Evolutionary conservation across 495 filamentous ascomycete genomes (phyloP), one percentile per base, ranked within the genome.

Genomic region (Penicillium antarcticum): DNA sequence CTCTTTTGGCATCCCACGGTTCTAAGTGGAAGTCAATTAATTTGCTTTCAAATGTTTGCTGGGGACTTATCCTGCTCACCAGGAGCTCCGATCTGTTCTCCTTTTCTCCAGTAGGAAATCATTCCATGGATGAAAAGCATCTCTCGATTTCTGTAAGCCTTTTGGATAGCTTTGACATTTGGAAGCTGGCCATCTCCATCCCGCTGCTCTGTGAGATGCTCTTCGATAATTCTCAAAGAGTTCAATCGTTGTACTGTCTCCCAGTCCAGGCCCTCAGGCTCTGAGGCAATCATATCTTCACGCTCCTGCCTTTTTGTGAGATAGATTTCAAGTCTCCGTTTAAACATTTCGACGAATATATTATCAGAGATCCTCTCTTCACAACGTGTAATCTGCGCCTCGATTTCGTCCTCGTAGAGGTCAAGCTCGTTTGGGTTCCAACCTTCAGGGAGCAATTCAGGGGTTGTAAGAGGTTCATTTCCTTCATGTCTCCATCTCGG

Each of bases 31-130:
- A n/a, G n/a, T n/a, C n/a, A n/a, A n/a, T n/a, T n/a, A n/a, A n/a
- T n/a, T n/a, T n/a, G n/a, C n/a, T n/a, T n/a, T n/a, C n/a, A n/a
- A n/a, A n/a, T n/a, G n/a, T n/a, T n/a, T n/a, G n/a, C n/a, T n/a
- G n/a, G n/a, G n/a, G n/a, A n/a, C n/a, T n/a, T n/a, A n/a, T n/a
- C n/a, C n/a, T n/a, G n/a, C n/a, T n/a, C n/a, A n/a, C n/a, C n/a
- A n/a, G 52, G 45, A 12, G 21, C 4, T 18, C 44, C 42, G 24
- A 48, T 19, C 8, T 31, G 38, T 1, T 14, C 11, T 26, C 52
- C 52, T 3, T 37, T 19, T 1, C 31, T 24, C 52, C 52, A 55
- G 18, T 49, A 55, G 21, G 32, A 44, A 5, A 55, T 45, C 31
- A 39, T 21, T 4, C 41, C 37, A 10, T 23, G 19, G 4, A 26